phyloP scores from a whole-genome alignment of 768 basidiomycete genomes.

The Pleurotus tuoliensis region DNA sequence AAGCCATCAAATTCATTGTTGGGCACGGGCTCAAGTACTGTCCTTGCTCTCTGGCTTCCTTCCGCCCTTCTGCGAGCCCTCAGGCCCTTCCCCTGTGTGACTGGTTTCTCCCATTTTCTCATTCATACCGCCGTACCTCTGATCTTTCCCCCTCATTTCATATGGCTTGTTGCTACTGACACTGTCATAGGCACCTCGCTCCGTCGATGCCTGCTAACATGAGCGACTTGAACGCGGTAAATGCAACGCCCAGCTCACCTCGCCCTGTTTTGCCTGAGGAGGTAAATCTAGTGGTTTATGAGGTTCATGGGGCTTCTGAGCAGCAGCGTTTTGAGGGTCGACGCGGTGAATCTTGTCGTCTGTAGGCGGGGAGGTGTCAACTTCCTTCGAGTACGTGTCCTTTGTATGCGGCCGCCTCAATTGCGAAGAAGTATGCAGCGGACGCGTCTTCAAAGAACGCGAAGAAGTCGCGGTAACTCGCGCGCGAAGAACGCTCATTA shows the following conservation, averaged over 20 bases:
- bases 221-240: background rate
- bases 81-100: slow-evolving; percentile 9
- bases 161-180: background rate
- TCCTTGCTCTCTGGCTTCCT: background rate
- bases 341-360: slow-evolving; percentile 42
- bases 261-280: slow-evolving; percentile 18
- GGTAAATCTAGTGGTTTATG: slow-evolving; percentile 26
- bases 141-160: slow-evolving; percentile 8
- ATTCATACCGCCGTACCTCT: slow-evolving; percentile 5
- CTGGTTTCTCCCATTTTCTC: slow-evolving; percentile 9
- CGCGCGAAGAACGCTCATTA: too few relatives aligned
- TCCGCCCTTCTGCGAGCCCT: slow-evolving; percentile 6
- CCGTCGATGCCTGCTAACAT: background rate
- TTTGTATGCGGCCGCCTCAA: slow-evolving; percentile 22
- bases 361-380: slow-evolving; percentile 38
- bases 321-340: slow-evolving; percentile 38
- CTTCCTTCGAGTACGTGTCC: slow-evolving; percentile 46
- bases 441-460: too few relatives aligned
- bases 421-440: too few relatives aligned
- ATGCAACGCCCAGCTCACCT: background rate
- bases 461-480: too few relatives aligned
- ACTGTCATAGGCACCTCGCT: background rate
- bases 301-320: slow-evolving; percentile 46
- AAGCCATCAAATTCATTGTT: too few relatives aligned
- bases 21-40: background rate